A percentile compares a stretch with the other conserved stretches of the same genome.
These are phyloP conservation scores for Hygrophila difformis DNA, from an alignment of 257 asterid species.

Conservation along the genomic window DNA sequence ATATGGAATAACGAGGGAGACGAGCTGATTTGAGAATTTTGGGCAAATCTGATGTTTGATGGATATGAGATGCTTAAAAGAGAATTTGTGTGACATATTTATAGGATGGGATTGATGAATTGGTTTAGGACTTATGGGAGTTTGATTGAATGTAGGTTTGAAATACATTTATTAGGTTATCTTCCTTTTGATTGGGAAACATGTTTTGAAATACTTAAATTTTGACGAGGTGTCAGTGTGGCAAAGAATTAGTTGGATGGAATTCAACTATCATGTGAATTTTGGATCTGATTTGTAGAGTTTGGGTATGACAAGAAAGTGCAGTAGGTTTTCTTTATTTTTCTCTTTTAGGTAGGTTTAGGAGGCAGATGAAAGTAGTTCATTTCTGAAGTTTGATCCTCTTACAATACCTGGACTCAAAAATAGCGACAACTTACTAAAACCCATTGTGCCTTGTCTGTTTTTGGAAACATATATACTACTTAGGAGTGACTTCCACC, in stretches of 20 bases:
- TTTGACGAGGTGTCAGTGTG: too few relatives aligned
- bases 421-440: too few relatives aligned
- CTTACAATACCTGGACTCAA: too few relatives aligned
- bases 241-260: constrained; percentile 9
- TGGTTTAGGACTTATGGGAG: not conserved
- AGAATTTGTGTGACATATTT: constrained; percentile 11
- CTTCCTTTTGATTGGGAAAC: constrained; percentile 13
- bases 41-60: not conserved
- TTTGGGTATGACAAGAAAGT: not conserved
- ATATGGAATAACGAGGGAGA: not conserved
- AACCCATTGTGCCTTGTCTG: too few relatives aligned
- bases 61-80: not conserved
- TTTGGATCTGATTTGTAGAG: not conserved
- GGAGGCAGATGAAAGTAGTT: too few relatives aligned
- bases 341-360: too few relatives aligned
- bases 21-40: too few relatives aligned
- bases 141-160: constrained; percentile 7
- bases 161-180: constrained; percentile 16
- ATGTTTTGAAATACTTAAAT: not conserved
- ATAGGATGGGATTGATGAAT: constrained; percentile 15
- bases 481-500: too few relatives aligned
- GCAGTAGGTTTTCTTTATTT: too few relatives aligned
- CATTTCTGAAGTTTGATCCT: too few relatives aligned
- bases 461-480: too few relatives aligned
- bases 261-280: constrained; percentile 13